phyloP scores from a whole-genome alignment of 1,284 basidiomycete species.

The Boletus holoroseus region DNA sequence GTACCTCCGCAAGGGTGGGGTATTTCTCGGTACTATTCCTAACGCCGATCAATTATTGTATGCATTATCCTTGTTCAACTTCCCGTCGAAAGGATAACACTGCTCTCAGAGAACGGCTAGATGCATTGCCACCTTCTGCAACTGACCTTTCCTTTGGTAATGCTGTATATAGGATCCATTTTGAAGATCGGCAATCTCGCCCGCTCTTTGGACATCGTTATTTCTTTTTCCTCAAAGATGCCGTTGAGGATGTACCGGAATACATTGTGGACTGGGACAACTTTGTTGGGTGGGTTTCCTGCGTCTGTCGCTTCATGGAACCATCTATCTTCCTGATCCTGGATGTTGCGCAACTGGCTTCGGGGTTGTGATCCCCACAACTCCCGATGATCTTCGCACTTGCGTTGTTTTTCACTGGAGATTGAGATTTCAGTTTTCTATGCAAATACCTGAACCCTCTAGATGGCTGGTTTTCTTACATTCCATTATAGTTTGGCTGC shows the following conservation, averaged over 20 bases:
- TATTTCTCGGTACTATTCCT: conserved; percentile 93
- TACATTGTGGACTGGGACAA: conserved; percentile 94
- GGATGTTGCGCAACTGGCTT: background rate
- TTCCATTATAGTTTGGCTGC: conserved; percentile 61
- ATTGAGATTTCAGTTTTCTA: background rate
- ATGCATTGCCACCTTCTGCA: conserved; percentile 54
- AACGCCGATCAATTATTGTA: conserved; percentile 78
- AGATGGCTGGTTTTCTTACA: conserved; percentile 10
- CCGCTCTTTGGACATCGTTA: conserved; percentile 88
- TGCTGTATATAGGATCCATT: conserved; percentile 82
- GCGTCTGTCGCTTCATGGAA: background rate
- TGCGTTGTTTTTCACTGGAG: background rate
- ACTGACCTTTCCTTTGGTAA: conserved; percentile 84
- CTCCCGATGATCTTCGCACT: background rate
- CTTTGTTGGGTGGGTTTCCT: conserved; percentile 69
- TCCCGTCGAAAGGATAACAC: conserved; percentile 11
- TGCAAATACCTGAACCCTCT: background rate
- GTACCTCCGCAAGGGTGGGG: conserved; percentile 77
- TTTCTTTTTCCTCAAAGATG: conserved; percentile 89
- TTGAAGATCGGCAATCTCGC: conserved; percentile 62
- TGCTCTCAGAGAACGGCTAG: conserved; percentile 54
- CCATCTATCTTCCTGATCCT: background rate
- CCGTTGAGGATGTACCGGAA: conserved; percentile 95
- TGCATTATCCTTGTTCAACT: conserved; percentile 32
- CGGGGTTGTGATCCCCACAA: background rate